Evolutionary conservation across 2,329 filamentous ascomycete genomes (phyloP), one percentile per base, ranked within the genome.

Genomic region (Bipolaris cookei): DNA sequence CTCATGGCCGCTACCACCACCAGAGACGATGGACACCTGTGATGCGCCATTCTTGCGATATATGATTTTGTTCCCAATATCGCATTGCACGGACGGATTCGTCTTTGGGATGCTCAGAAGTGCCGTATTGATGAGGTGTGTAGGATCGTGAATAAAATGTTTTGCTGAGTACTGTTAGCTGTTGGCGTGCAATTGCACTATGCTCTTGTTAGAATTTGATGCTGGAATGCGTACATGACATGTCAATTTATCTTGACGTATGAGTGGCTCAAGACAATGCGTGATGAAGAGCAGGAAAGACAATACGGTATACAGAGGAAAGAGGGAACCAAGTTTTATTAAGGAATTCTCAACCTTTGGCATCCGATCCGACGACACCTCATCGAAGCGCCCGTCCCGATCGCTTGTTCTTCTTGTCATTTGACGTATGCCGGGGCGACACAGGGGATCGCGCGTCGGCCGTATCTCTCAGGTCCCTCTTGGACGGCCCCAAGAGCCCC

Each of bases 1-100:
- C 74, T 97, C 93, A 73, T 97, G 93, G 66, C 93, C 93, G 18
- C 89, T 90, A 53, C 94, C 94, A 64, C 94, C 94, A 62, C 94
- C 94, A 2, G 90, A 93, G 65, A 98, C 83, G 70, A 97, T 83
- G 54, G 91, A 91, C 42, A 97, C 92, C 70, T 91, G 76, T 14
- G 82, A 75, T 28, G 78, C 42, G 42, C 50, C 46, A 11, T 59
- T 56, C 13, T 60, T 63, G 28, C 56, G 65, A 58, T 72, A 72
- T 23, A 74, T 79, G 68, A 96, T 89, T 77, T 97, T 97, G 80
- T 96, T 90, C 49, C 86, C 81, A 28, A 80, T 77, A 74, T 97
- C 92, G 66, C 95, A 85, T 49, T 90, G 89, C 21, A 96, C 81
- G 34, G 89, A 89, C 7, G 94, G 94, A 76, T 97, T 97, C 48